Percentiles rank a stretch among this genome's conserved stretches.
These are phyloP conservation scores for Trypanosoma caninum DNA, from an alignment of 208 protist species.

Conservation along the genomic window DNA sequence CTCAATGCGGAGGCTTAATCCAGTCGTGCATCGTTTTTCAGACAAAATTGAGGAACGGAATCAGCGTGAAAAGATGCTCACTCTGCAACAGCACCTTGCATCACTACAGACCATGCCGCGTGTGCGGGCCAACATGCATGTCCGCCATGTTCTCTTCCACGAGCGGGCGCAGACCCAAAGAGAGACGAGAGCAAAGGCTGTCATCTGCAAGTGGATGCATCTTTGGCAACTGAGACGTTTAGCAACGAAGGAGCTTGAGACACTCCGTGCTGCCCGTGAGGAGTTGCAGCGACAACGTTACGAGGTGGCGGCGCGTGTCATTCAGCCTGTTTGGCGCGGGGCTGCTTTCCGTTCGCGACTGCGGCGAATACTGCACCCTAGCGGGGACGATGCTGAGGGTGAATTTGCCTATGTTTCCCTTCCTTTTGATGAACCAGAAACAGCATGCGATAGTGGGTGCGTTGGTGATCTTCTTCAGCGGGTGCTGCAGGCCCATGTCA, in stretches of 20 bases:
- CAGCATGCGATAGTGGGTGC: slow-evolving; percentile 20
- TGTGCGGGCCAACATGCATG: slow-evolving; percentile 14
- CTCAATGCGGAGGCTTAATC: slow-evolving; percentile 16
- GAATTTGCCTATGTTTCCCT: slow-evolving; percentile 48
- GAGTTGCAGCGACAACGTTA: slow-evolving; percentile 30
- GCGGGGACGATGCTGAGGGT: slow-evolving; percentile 38
- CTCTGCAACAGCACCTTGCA: slow-evolving; percentile 8
- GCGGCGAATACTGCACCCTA: slow-evolving; percentile 37
- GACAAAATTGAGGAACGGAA: slow-evolving; percentile 23
- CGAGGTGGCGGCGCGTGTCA: slow-evolving; percentile 55
- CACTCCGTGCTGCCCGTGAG: slow-evolving; percentile 14
- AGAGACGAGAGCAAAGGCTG: slow-evolving; percentile 25
- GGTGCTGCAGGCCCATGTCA: slow-evolving; percentile 32
- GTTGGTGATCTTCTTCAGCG: slow-evolving; percentile 37
- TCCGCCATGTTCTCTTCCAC: slow-evolving; percentile 17
- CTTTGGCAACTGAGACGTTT: slow-evolving; percentile 21
- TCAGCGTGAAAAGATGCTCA: slow-evolving; percentile 4
- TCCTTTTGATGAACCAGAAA: slow-evolving; percentile 20
- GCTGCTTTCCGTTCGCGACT: slow-evolving; percentile 69
- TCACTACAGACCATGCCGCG: neutral
- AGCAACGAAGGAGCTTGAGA: slow-evolving; percentile 32
- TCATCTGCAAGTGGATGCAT: slow-evolving; percentile 31
- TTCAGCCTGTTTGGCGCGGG: slow-evolving; percentile 85
- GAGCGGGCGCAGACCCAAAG: slow-evolving; percentile 15
- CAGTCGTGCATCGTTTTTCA: slow-evolving; percentile 18